Percentiles rank a stretch among this genome's conserved stretches.
These are phyloP conservation scores for Sphagnurus paluster DNA, from an alignment of 1,284 basidiomycete genomes.

Conservation along the genomic window DNA sequence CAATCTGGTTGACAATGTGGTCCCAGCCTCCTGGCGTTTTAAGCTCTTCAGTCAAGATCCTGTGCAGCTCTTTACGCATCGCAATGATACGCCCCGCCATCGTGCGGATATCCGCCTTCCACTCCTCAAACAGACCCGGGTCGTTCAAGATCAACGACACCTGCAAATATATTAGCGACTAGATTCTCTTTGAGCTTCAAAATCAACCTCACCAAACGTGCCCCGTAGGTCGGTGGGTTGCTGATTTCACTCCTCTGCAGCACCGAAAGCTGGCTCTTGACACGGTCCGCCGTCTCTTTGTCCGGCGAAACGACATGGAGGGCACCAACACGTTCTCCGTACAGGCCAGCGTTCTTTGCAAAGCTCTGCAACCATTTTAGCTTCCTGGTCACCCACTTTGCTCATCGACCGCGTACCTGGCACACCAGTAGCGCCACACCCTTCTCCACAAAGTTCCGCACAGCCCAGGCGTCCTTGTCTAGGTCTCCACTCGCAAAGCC, in stretches of 20 bases:
- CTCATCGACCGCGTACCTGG: conserved; percentile 54
- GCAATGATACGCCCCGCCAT: conserved; percentile 92
- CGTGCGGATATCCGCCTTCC: conserved; percentile 88
- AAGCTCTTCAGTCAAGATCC: conserved; percentile 78
- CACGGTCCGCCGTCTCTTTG: conserved; percentile 66
- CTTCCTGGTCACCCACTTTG: neutral
- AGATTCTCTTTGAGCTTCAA: neutral
- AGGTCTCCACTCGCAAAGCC: conserved; percentile 88
- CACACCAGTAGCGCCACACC: conserved; percentile 84
- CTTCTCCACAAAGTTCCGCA: conserved; percentile 73
- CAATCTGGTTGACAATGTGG: conserved; percentile 89
- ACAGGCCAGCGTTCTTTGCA: conserved; percentile 95
- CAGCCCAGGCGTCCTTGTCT: conserved; percentile 75
- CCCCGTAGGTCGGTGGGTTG: conserved; percentile 90
- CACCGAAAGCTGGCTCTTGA: conserved; percentile 85
- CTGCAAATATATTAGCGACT: conserved; percentile 38
- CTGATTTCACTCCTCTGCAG: conserved; percentile 91
- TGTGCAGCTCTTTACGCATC: conserved; percentile 83
- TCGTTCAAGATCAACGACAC: conserved; percentile 81
- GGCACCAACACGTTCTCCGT: conserved; percentile 88
- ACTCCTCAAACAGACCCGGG: conserved; percentile 73
- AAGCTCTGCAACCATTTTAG: conserved; percentile 63
- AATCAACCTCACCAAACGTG: conserved; percentile 67
- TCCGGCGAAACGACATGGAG: conserved; percentile 71
- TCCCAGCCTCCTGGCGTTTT: conserved; percentile 93